Evolutionary conservation across 1,284 basidiomycete genomes (phyloP).

Genomic region (Caloboletus firmus): DNA sequence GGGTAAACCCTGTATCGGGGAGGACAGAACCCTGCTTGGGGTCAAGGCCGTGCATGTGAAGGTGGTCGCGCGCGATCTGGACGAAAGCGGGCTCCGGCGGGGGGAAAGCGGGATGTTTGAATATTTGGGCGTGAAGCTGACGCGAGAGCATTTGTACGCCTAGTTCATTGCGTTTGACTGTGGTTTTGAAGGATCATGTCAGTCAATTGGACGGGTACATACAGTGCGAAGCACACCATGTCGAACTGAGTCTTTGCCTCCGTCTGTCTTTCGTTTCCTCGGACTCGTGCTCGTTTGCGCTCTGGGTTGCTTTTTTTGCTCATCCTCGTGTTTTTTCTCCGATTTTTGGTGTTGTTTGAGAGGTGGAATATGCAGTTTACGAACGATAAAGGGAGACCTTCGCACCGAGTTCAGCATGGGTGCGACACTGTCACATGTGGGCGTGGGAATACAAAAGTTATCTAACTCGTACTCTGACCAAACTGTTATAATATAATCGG

Average conservation of each 20-base stretch:
- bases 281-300: background rate
- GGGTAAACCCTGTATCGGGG: slow-evolving; percentile 74
- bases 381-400: slow-evolving; percentile 16
- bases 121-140: slow-evolving; percentile 80
- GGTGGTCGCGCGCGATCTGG: slow-evolving; percentile 78
- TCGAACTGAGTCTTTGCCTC: background rate
- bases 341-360: slow-evolving; percentile 15
- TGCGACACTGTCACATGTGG: background rate
- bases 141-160: slow-evolving; percentile 92
- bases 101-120: slow-evolving; percentile 70
- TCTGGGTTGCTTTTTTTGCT: background rate
- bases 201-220: background rate
- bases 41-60: slow-evolving; percentile 77
- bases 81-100: slow-evolving; percentile 62
- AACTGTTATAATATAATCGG: too few species aligned
- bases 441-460: slow-evolving; percentile 17
- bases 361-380: slow-evolving; percentile 13
- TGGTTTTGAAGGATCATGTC: background rate
- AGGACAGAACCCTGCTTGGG: slow-evolving; percentile 79
- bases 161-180: slow-evolving; percentile 78
- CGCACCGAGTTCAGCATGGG: slow-evolving; percentile 22
- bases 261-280: background rate
- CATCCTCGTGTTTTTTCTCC: slow-evolving; percentile 2
- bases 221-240: slow-evolving; percentile 5
- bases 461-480: too few species aligned